Evolutionary conservation across 164 flowering plant species (phyloP).

Genomic region (Annona cherimola): DNA sequence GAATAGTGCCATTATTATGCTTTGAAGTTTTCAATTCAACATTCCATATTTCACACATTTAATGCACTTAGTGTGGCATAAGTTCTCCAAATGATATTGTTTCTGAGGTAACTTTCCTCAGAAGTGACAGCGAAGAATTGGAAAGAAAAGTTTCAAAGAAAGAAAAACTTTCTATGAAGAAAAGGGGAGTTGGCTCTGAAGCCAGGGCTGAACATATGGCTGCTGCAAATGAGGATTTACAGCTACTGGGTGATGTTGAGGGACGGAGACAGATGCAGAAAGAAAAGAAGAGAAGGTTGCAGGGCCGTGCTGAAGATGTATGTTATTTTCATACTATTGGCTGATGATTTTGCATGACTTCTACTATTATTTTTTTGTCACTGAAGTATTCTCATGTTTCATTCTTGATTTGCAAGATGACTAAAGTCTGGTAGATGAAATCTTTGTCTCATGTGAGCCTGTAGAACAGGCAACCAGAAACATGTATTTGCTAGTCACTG

Average conservation of each 20-base stretch:
- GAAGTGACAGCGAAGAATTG: slow-evolving; percentile 36
- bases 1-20: too few relatives aligned
- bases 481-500: too few relatives aligned
- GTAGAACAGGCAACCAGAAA: too few relatives aligned
- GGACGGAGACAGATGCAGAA: slow-evolving; percentile 64
- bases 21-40: too few relatives aligned
- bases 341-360: not conserved
- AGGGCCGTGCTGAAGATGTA: slow-evolving; percentile 94
- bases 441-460: too few relatives aligned
- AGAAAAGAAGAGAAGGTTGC: slow-evolving; percentile 77
- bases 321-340: not conserved
- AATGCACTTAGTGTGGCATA: too few relatives aligned
- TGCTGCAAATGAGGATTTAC: slow-evolving; percentile 72
- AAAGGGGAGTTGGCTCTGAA: slow-evolving; percentile 90
- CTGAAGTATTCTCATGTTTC: not conserved
- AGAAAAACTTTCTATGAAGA: slow-evolving; percentile 69
- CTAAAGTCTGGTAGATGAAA: not conserved
- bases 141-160: slow-evolving; percentile 45
- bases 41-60: too few relatives aligned
- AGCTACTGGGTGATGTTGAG: slow-evolving; percentile 62
- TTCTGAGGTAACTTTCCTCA: slow-evolving; percentile 15
- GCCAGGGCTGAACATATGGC: slow-evolving; percentile 78
- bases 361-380: not conserved
- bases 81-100: not conserved
- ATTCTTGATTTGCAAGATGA: not conserved